Evolutionary conservation across 257 asterid genomes (phyloP).

Genomic region (Nicotiana tabacum): DNA sequence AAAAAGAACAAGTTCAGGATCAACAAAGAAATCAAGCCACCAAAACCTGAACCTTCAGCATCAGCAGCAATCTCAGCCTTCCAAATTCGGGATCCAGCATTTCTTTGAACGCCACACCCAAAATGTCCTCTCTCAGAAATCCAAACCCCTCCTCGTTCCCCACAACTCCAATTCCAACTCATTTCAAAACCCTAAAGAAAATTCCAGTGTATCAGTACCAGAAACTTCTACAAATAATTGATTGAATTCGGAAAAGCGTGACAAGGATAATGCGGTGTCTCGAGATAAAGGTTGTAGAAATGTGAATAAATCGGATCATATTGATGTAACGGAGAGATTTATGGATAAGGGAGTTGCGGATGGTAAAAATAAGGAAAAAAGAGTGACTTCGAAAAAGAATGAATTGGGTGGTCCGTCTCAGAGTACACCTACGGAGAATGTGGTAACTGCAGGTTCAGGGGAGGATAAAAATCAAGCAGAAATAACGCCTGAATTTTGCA

Average conservation of each 20-base stretch:
- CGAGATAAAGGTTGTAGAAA: neutral
- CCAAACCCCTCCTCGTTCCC: slow-evolving; percentile 17
- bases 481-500: slow-evolving; percentile 69
- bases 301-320: neutral
- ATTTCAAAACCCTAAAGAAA: slow-evolving; percentile 16
- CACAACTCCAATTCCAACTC: slow-evolving; percentile 17
- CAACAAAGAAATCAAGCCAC: slow-evolving; percentile 53
- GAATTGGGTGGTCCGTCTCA: slow-evolving; percentile 29
- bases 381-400: slow-evolving; percentile 19
- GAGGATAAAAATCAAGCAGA: slow-evolving; percentile 43
- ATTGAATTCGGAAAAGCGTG: neutral
- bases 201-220: neutral
- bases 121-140: slow-evolving; percentile 35
- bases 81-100: slow-evolving; percentile 89
- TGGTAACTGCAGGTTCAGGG: slow-evolving; percentile 26
- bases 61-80: slow-evolving; percentile 52
- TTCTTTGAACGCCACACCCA: slow-evolving; percentile 85
- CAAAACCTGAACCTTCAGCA: slow-evolving; percentile 27
- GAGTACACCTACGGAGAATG: slow-evolving; percentile 26
- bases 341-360: slow-evolving; percentile 15
- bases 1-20: slow-evolving; percentile 50
- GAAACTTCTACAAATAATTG: neutral
- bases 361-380: slow-evolving; percentile 3
- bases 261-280: neutral
- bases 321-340: slow-evolving; percentile 14